Base-by-base conservation (phyloP, 2,329 filamentous ascomycete genomes). In the Alternaria panax region DNA sequence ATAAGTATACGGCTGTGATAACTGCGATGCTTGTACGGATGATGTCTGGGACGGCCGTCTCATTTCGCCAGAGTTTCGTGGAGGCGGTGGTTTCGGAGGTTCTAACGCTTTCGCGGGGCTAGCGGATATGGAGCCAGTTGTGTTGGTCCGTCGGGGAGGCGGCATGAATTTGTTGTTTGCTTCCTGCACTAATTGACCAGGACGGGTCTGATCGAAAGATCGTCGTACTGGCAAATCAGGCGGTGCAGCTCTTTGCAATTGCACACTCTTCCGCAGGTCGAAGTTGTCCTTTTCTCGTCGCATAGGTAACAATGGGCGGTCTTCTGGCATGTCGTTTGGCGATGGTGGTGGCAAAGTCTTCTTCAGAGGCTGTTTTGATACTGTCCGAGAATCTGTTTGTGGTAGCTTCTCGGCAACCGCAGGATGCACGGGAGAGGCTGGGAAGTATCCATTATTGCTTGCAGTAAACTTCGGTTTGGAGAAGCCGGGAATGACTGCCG, bases 251-350 rank as follows among this genome's bases (percentile, higher is more conserved):
- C 75, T 67, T 28, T 75, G 70, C 22, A 74, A 34, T 14, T 74
- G 68, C 54, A 77, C 73, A 52, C 75, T 77, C 59, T 73, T 76
- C 7, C 76, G 66, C 51, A 77, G 50, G 46, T 78, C 72, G n/a
- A 64, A 62, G 22, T 73, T 74, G 36, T 75, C 72, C 20, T 73
- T 73, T 27, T 76, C 73, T 43, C 77, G 75, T 50, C 83, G 78
- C 30, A 80, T 79, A 12, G 84, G 83, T 25, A 86, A 73, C 9
- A 77, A 78, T 2, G 85, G 86, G 28, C 85, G 84, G 45, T 81
- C 79, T 54, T 80, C 75, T 2, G 77, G 76, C 11, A 66, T 43
- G 70, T 78, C 74, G 22, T 67, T 68, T 25, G 63, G 60, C 9
- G 62, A 65, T 16, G 57, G 65, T 1, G 64, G 50, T 24, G 66